Conservation (phyloP, 768 basidiomycete genomes). For the Panaeolus papilionaceus region DNA sequence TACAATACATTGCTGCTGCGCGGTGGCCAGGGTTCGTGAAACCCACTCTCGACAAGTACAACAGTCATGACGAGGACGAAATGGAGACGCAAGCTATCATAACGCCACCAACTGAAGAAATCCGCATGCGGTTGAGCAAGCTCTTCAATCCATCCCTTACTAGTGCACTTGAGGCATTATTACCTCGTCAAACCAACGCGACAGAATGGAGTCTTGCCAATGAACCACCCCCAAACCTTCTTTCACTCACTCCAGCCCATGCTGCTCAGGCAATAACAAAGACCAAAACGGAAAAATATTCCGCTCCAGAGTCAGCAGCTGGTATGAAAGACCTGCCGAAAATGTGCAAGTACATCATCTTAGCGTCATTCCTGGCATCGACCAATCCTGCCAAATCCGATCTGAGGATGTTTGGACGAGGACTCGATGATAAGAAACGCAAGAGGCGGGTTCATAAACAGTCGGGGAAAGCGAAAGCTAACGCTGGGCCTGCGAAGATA, state of each 20-base stretch:
- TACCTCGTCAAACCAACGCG: constrained; percentile 73
- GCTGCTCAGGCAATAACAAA: constrained; percentile 9
- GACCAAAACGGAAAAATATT: constrained; percentile 11
- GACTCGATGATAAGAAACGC: constrained; percentile 66
- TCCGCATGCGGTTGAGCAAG: constrained; percentile 68
- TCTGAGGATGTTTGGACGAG: constrained; percentile 82
- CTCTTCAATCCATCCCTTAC: constrained; percentile 69
- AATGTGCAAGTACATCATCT: constrained; percentile 76
- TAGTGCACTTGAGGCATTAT: constrained; percentile 66
- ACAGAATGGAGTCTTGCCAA: constrained; percentile 64
- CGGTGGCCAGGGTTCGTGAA: constrained; percentile 83
- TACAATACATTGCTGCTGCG: constrained; percentile 78
- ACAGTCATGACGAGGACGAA: constrained; percentile 23
- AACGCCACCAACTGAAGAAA: constrained; percentile 55
- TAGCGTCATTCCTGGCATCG: constrained; percentile 83
- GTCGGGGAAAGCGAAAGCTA: constrained; percentile 42
- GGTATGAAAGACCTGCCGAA: constrained; percentile 54
- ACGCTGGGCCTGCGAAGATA: constrained; percentile 55
- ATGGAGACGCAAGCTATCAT: constrained; percentile 29
- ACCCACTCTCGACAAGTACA: constrained; percentile 64
- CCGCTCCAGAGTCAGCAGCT: constrained; percentile 18
- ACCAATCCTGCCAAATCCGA: constrained; percentile 86
- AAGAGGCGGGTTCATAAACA: constrained; percentile 52
- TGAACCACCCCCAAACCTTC: constrained; percentile 49
- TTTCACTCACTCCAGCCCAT: constrained; percentile 36